Base-by-base conservation (phyloP, 2,329 filamentous ascomycete genomes). In the Aspergillus unguis region DNA sequence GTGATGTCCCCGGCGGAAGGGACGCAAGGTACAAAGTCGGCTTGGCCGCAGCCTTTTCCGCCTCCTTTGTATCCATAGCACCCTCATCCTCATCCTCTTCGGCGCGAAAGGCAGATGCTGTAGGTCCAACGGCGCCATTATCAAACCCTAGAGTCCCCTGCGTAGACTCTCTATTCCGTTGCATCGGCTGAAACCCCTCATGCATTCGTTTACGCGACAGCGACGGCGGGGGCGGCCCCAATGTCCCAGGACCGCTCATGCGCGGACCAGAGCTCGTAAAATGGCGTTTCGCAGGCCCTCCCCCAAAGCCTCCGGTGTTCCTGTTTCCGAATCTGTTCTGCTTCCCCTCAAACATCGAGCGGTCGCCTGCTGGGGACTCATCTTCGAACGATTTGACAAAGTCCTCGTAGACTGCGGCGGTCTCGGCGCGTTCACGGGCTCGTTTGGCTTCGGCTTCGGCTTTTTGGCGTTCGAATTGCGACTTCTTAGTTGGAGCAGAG, bases 361-460 rank as follows among this genome's bases (percentile, higher is more conserved):
- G 56, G 27, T 57, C 59, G 4, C 53, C 40, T 1, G 37, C 44
- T 5, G 54, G 50, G 1, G 62, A 65, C 56, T 77, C 77, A 58
- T 75, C 77, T 52, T 77, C 78, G 57, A 78, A 80, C 23, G 76
- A 90, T 71, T 92, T 92, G 52, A 94, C 84, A 61, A 96, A 96
- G 59, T 92, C 90, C 62, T 90, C 85, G 70, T 92, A 88, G 1
- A 91, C 90, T 26, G 90, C 90, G 25, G 88, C 89, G 5, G 89
- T 95, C 73, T 96, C 92, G 60, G 87, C 90, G 64, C 87, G 87
- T 71, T 95, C 92, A 60, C 90, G 83, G 61, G 83, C 81, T 54
- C 88, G 85, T 75, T 96, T 96, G 26, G 90, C 90, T 76, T 95
- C 90, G 52, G 88, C 89, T 69, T 95, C 90, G 54, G 89, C 89